phyloP scores from a whole-genome alignment of 2,329 filamentous ascomycete genomes.

The Hypocreales sp. region DNA sequence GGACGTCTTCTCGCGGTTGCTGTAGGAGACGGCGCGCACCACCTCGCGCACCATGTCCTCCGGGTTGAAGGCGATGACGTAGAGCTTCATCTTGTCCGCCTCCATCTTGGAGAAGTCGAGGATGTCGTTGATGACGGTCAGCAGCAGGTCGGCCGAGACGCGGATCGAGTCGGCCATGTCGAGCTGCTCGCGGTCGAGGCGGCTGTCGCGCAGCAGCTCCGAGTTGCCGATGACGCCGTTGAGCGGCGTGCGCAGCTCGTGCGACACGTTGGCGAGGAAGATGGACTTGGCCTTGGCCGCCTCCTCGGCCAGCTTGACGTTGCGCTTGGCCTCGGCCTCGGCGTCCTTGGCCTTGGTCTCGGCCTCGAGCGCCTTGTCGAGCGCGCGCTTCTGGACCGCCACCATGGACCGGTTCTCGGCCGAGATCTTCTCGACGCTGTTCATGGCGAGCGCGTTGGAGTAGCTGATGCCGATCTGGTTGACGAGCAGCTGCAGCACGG shows the following conservation, averaged over 20 bases:
- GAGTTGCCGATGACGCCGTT: constrained; percentile 84
- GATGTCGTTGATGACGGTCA: constrained; percentile 94
- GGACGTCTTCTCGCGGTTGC: constrained; percentile 46
- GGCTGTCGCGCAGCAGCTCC: constrained; percentile 64
- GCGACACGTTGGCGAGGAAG: constrained; percentile 66
- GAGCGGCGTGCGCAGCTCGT: constrained; percentile 68
- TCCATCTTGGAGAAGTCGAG: constrained; percentile 92
- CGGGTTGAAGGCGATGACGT: constrained; percentile 53
- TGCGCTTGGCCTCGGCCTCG: constrained; percentile 60
- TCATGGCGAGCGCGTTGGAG: constrained; percentile 51
- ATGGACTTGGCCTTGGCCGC: constrained; percentile 72
- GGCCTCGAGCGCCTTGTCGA: constrained; percentile 55
- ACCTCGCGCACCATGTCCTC: constrained; percentile 53
- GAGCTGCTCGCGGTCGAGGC: constrained; percentile 58
- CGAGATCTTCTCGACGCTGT: constrained; percentile 61
- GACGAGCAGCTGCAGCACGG: constrained; percentile 53
- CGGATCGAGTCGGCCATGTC: constrained; percentile 83
- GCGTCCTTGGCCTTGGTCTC: constrained; percentile 65
- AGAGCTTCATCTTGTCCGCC: constrained; percentile 72
- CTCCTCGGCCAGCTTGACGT: constrained; percentile 70
- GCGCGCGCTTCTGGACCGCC: constrained; percentile 56
- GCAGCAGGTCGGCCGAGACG: constrained; percentile 68
- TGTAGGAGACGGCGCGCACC: constrained; percentile 49
- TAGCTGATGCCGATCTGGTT: constrained; percentile 66
- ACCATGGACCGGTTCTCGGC: constrained; percentile 69